A percentile compares a stretch with the other conserved stretches of the same genome.
These are phyloP conservation scores for Ocimum tenuiflorum DNA, from an alignment of 257 asterid genomes.

Conservation along the genomic window DNA sequence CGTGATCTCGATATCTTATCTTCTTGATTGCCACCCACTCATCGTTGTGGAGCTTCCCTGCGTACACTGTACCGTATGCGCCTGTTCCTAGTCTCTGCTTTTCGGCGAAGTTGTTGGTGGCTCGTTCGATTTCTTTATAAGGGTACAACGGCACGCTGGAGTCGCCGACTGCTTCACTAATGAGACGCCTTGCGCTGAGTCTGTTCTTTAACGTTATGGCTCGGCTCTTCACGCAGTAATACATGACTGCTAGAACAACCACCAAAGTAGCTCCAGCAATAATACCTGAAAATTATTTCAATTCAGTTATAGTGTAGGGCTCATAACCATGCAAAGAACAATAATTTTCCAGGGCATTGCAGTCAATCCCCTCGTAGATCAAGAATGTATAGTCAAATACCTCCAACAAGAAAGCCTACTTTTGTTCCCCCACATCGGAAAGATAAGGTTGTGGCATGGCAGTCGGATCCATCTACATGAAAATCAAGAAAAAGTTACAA, in stretches of 20 bases:
- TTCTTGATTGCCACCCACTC: slow-evolving; percentile 79
- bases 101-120: slow-evolving; percentile 66
- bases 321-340: too few species aligned
- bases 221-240: slow-evolving; percentile 43
- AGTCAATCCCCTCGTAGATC: too few species aligned
- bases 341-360: too few species aligned
- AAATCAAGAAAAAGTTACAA: slow-evolving; percentile 10
- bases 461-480: slow-evolving; percentile 31
- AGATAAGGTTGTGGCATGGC: slow-evolving; percentile 33
- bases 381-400: slow-evolving; percentile 22
- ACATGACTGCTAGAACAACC: slow-evolving; percentile 30
- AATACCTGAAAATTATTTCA: slow-evolving; percentile 44
- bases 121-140: slow-evolving; percentile 69
- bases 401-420: slow-evolving; percentile 59
- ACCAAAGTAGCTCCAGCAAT: slow-evolving; percentile 55
- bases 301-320: too few species aligned
- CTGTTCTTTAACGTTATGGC: slow-evolving; percentile 33
- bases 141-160: slow-evolving; percentile 50
- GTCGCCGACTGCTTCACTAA: slow-evolving; percentile 65
- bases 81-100: slow-evolving; percentile 82
- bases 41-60: slow-evolving; percentile 69
- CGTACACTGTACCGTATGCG: slow-evolving; percentile 89
- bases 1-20: slow-evolving; percentile 54
- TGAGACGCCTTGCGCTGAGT: slow-evolving; percentile 52
- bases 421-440: slow-evolving; percentile 42